phyloP scores from a whole-genome alignment of 495 filamentous ascomycete genomes.

The Daldinia loculata region DNA sequence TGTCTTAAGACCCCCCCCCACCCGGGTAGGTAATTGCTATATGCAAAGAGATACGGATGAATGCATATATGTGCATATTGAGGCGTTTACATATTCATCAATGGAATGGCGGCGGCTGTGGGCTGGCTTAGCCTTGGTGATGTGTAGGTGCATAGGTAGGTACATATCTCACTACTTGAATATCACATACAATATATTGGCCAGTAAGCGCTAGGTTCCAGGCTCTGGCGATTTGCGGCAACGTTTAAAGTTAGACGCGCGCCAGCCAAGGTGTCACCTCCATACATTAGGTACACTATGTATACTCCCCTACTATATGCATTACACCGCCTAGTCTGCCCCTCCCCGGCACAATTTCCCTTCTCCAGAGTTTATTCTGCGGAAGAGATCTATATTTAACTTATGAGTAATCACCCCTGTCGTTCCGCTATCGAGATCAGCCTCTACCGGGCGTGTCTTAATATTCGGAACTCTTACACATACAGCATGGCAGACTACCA shows the following conservation, averaged over 20 bases:
- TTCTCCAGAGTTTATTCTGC: slow-evolving; percentile 9
- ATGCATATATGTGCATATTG: background rate
- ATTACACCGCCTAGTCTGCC: slow-evolving; percentile 6
- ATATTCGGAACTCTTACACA: slow-evolving; percentile 16
- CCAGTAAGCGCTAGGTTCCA: slow-evolving; percentile 1
- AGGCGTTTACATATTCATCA: slow-evolving; percentile 13
- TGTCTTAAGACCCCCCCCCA: no score
- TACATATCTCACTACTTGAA: background rate
- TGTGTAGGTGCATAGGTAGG: background rate
- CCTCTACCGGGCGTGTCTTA: slow-evolving; percentile 19
- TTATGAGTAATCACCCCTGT: slow-evolving; percentile 21
- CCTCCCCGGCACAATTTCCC: slow-evolving; percentile 6
- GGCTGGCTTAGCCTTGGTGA: slow-evolving; percentile 1
- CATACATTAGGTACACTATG: background rate
- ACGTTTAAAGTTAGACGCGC: slow-evolving; percentile 4
- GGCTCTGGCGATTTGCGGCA: background rate
- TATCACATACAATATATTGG: background rate
- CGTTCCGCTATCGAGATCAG: slow-evolving; percentile 17
- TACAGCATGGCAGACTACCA: background rate
- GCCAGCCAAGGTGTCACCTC: background rate
- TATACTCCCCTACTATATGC: slow-evolving; percentile 4
- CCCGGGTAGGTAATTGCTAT: no score
- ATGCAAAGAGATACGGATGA: background rate
- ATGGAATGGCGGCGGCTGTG: slow-evolving; percentile 4
- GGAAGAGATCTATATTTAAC: slow-evolving; percentile 36